phyloP scores from a whole-genome alignment of 2,329 filamentous ascomycete species.

The Truncatella angustata region DNA sequence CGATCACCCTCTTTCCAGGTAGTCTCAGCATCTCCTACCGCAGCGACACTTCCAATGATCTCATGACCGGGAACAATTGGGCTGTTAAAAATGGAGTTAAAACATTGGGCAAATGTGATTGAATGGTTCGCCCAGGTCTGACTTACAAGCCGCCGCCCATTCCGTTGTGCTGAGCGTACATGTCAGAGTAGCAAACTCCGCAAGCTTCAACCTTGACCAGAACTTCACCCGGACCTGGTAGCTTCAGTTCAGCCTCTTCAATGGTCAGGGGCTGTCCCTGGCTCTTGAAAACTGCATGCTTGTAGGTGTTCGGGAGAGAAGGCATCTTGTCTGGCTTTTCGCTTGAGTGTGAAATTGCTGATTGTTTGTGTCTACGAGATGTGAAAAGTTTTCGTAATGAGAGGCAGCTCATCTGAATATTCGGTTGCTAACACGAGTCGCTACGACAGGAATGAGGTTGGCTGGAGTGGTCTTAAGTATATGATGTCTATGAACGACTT shows the following conservation, averaged over 20 bases:
- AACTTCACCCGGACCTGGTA: conserved; percentile 49
- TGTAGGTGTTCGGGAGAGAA: conserved; percentile 54
- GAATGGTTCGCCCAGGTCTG: neutral
- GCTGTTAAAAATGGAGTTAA: neutral
- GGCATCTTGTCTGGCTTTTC: too few relatives aligned
- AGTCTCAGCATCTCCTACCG: conserved; percentile 47
- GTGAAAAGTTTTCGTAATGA: too few relatives aligned
- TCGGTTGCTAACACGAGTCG: too few relatives aligned
- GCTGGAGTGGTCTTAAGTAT: too few relatives aligned
- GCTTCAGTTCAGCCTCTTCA: conserved; percentile 48
- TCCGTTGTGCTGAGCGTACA: conserved; percentile 28
- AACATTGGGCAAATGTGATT: neutral
- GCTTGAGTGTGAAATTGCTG: too few relatives aligned
- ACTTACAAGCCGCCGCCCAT: conserved; percentile 35
- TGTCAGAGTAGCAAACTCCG: conserved; percentile 59
- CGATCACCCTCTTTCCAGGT: conserved; percentile 57
- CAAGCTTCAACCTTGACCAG: conserved; percentile 62
- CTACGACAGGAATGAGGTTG: too few relatives aligned
- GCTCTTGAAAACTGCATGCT: conserved; percentile 53
- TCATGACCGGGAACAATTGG: conserved; percentile 56
- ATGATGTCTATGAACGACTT: too few relatives aligned
- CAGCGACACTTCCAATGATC: conserved; percentile 57
- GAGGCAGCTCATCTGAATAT: too few relatives aligned
- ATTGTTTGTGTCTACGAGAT: too few relatives aligned
- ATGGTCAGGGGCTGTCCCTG: conserved; percentile 45